Base-by-base conservation (phyloP, 768 basidiomycete species). In the Pulveroboletus sp. region DNA sequence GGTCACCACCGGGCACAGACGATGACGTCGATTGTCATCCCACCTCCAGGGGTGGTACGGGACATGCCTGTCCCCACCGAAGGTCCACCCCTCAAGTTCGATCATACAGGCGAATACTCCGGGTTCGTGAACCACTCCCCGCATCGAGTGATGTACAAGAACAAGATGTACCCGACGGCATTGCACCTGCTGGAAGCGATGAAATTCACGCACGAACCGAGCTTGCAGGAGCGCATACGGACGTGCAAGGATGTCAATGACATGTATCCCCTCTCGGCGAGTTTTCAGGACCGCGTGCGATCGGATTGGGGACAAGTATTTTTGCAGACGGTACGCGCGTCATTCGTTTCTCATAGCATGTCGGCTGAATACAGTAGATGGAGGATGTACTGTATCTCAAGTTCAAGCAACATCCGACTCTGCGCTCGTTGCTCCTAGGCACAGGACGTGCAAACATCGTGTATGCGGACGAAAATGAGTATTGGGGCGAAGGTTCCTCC, bases 141-240 rank as follows among this genome's bases (percentile, higher is more conserved):
- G 1, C 80, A 88, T 57, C 73, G 72, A 5, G 76, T 92, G 19
- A 47, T 81, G 45, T 83, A 81, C 63, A 63, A 73, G 30, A 73
- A 79, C 27, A 71, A 70, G 45, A 64, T 67, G 35, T 92, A 83
- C 56, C 85, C 85, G 2, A 85, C 81, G 2, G 89, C 84, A 10
- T 65, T 82, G 57, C 89, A 91, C 56, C 73, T 91, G n/a, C 76
- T 81, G 46, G 86, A 91, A 65, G 86, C 87, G 9, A 70, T 86
- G 60, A 86, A 86, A 63, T 91, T 81, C 63, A 59, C 80, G 31
- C 63, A 71, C 19, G 70, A 71, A 3, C 79, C 77, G 0, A 75
- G 77, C 0, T 56, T 85, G 16, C 80, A 81, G 11, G 81, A 86
- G 47, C 57, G 59, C 24, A 83, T 90, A 48, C 73, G 85, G 45